These are phyloP conservation scores for Nissolia schottii DNA, from an alignment of 306 rosid genomes.

Conservation along the genomic window DNA sequence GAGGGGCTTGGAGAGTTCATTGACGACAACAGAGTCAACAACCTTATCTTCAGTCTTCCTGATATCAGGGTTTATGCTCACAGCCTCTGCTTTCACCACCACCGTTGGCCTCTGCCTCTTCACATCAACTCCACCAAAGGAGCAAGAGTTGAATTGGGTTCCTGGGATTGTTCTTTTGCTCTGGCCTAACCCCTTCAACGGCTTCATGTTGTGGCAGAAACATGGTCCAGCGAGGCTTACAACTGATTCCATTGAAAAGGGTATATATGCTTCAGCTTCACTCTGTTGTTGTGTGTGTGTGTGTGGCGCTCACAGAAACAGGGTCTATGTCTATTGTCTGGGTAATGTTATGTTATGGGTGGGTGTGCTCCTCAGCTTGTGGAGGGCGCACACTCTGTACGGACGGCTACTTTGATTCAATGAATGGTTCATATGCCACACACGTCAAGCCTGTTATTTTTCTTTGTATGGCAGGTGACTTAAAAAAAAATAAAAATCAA, in stretches of 20 bases:
- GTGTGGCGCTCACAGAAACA: no score
- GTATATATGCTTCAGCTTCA: not conserved
- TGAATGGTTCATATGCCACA: not conserved
- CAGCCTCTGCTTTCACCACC: slow-evolving; percentile 49
- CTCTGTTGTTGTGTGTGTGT: no score
- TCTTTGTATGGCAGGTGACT: not conserved
- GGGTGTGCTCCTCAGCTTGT: not conserved
- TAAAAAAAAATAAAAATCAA: not conserved
- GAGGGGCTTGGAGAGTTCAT: slow-evolving; percentile 61
- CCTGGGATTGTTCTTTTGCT: not conserved
- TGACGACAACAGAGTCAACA: slow-evolving; percentile 51
- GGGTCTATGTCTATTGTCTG: no score
- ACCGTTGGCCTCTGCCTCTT: slow-evolving; percentile 8
- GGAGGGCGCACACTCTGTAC: not conserved
- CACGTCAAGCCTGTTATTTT: not conserved
- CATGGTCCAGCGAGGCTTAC: not conserved
- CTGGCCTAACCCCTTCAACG: not conserved
- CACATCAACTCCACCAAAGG: slow-evolving; percentile 14
- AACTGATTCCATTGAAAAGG: slow-evolving; percentile 16
- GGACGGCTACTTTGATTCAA: not conserved
- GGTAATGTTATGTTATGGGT: no score
- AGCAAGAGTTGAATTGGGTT: not conserved
- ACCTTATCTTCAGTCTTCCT: slow-evolving; percentile 61
- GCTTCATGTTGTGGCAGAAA: not conserved
- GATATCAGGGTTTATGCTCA: slow-evolving; percentile 46